A percentile compares a stretch with the other conserved stretches of the same genome.
These are phyloP conservation scores for Neltuma alba DNA, from an alignment of 306 rosid species.

Conservation along the genomic window DNA sequence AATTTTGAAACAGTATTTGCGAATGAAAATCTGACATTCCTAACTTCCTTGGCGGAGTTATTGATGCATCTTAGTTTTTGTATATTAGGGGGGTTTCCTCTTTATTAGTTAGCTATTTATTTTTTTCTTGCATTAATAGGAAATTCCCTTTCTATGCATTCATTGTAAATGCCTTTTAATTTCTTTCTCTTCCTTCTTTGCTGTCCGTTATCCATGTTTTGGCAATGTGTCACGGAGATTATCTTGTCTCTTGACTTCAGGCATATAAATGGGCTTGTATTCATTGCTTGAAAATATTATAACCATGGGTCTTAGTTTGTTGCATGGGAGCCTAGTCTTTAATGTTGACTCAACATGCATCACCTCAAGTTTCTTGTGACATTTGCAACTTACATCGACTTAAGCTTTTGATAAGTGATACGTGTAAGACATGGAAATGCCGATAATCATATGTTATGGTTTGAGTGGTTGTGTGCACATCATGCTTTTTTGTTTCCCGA, in stretches of 20 bases:
- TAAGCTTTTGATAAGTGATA: conserved; percentile 13
- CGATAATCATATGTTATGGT: conserved; percentile 4
- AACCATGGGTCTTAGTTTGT: neutral
- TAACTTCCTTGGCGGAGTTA: neutral
- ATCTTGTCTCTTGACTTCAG: neutral
- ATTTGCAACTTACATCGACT: neutral
- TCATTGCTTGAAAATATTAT: neutral
- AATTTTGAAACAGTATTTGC: neutral
- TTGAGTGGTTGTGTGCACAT: neutral
- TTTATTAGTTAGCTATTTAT: neutral
- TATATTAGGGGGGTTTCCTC: neutral
- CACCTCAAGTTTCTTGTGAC: neutral
- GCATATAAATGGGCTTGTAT: neutral
- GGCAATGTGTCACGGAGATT: neutral
- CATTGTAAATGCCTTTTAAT: neutral
- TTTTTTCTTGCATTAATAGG: neutral
- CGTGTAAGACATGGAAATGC: neutral
- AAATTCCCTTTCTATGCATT: neutral
- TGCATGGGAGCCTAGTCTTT: conserved; percentile 17
- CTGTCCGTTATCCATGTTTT: neutral
- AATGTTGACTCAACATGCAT: conserved; percentile 11
- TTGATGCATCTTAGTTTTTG: neutral
- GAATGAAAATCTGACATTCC: neutral
- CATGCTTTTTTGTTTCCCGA: conserved; percentile 21
- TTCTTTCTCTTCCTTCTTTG: neutral